These are phyloP conservation scores for Xerocomellus intermedius DNA, from an alignment of 768 basidiomycete genomes.

Conservation along the genomic window DNA sequence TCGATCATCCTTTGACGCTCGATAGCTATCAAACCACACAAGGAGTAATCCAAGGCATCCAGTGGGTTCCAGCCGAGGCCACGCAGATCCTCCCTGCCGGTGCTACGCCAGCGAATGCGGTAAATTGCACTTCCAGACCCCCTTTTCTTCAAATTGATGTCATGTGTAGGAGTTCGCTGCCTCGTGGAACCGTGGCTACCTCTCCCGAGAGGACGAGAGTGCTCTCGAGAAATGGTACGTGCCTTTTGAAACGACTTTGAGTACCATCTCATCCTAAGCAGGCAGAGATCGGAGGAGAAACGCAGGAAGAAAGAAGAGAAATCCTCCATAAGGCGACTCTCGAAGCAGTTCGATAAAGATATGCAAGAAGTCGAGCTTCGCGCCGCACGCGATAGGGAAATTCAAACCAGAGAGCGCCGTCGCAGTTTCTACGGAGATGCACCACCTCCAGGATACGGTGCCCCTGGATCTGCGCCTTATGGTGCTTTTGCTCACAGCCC, in stretches of 20 bases:
- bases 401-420: slow-evolving; percentile 47
- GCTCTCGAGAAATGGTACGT: slow-evolving; percentile 48
- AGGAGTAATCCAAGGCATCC: slow-evolving; percentile 64
- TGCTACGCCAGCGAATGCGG: slow-evolving; percentile 57
- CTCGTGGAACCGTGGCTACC: slow-evolving; percentile 49
- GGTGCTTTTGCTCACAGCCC: slow-evolving; percentile 28
- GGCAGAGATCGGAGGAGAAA: slow-evolving; percentile 49
- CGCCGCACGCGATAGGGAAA: slow-evolving; percentile 57
- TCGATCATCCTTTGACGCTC: slow-evolving; percentile 9
- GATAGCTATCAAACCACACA: slow-evolving; percentile 68
- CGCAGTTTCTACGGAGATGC: slow-evolving; percentile 50
- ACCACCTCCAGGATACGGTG: slow-evolving; percentile 28
- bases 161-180: slow-evolving; percentile 53
- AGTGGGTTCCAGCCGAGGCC: slow-evolving; percentile 67
- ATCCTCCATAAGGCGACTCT: slow-evolving; percentile 38
- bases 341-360: slow-evolving; percentile 40
- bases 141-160: slow-evolving; percentile 2
- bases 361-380: slow-evolving; percentile 55
- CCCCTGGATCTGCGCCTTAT: slow-evolving; percentile 22
- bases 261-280: slow-evolving; percentile 26
- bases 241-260: neutral
- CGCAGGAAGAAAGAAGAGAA: slow-evolving; percentile 55
- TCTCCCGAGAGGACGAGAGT: slow-evolving; percentile 40
- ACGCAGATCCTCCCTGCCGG: slow-evolving; percentile 59
- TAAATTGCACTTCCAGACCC: slow-evolving; percentile 29